Percentiles rank a stretch among this genome's conserved stretches.
These are phyloP conservation scores for Alopecurus myosuroides DNA, from an alignment of 176 grass and related monocot genomes.

Conservation along the genomic window DNA sequence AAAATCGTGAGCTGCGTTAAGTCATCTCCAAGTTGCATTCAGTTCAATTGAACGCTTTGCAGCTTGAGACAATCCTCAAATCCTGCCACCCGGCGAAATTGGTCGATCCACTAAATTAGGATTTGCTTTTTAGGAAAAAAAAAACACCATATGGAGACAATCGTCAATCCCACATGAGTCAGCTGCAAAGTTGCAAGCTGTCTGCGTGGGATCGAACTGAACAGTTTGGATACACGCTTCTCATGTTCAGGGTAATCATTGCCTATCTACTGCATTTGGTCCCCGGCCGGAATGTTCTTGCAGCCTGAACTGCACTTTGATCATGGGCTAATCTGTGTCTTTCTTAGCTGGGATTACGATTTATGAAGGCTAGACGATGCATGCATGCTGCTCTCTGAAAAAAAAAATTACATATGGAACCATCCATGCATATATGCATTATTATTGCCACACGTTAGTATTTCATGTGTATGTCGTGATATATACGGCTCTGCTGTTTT, in stretches of 20 bases:
- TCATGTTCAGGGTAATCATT: slow-evolving; percentile 28
- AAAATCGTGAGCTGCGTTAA: slow-evolving; percentile 3
- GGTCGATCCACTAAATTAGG: neutral
- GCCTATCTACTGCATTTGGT: slow-evolving; percentile 29
- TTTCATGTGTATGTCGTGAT: slow-evolving; percentile 40
- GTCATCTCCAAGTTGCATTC: slow-evolving; percentile 3
- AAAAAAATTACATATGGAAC: no score
- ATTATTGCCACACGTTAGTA: slow-evolving; percentile 20
- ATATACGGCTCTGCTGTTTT: neutral
- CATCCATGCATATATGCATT: neutral
- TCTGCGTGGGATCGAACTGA: slow-evolving; percentile 17
- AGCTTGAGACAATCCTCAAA: neutral
- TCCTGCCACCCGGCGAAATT: neutral
- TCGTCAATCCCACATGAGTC: slow-evolving; percentile 54
- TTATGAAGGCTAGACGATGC: neutral
- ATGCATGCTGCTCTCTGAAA: neutral
- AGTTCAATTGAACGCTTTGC: neutral
- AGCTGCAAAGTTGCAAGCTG: slow-evolving; percentile 44
- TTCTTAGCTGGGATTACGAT: neutral
- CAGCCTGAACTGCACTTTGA: slow-evolving; percentile 12
- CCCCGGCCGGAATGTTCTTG: slow-evolving; percentile 42
- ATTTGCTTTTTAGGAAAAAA: neutral
- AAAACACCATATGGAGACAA: no score
- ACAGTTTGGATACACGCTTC: slow-evolving; percentile 36
- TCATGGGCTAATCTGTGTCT: no score